Evolutionary conservation across 805 yeast species (phyloP).

Genomic region (Ogataea zsoltii): DNA sequence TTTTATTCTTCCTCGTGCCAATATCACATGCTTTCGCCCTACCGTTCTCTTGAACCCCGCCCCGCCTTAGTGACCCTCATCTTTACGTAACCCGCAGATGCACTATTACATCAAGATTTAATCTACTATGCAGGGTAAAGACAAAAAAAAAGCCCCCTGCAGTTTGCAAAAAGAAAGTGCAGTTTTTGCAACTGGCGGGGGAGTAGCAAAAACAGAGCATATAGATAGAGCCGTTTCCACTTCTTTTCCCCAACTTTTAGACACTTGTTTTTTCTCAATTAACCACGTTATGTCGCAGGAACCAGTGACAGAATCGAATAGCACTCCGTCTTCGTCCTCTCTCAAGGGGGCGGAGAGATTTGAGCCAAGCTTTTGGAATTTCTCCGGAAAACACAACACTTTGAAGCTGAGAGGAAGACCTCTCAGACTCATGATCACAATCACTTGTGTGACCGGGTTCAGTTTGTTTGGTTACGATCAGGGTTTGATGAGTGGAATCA

Average conservation of each 20-base stretch:
- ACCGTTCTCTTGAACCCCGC: too few relatives aligned
- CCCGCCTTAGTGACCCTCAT: too few relatives aligned
- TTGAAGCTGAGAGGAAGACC: slow-evolving; percentile 57
- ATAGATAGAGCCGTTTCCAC: slow-evolving; percentile 4
- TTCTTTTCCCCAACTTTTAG: neutral
- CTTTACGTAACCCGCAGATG: neutral
- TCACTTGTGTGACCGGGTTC: slow-evolving; percentile 65
- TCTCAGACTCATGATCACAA: slow-evolving; percentile 50
- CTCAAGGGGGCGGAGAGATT: neutral
- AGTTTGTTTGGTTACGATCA: slow-evolving; percentile 77
- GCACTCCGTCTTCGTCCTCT: neutral
- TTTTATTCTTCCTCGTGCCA: too few relatives aligned
- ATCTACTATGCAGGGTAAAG: neutral
- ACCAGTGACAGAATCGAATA: neutral
- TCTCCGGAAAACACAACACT: slow-evolving; percentile 38
- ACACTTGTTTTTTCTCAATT: neutral
- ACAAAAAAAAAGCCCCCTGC: slow-evolving; percentile 1
- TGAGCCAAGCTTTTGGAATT: slow-evolving; percentile 17
- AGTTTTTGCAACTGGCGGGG: neutral
- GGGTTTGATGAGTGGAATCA: slow-evolving; percentile 70
- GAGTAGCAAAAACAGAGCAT: neutral
- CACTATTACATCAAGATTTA: slow-evolving; percentile 5
- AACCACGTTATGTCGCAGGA: neutral
- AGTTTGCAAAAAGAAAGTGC: slow-evolving; percentile 3
- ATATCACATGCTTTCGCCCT: too few relatives aligned